Evolutionary conservation across 139 green algal species (phyloP).

Genomic region (Edaphochlamys debaryana): DNA sequence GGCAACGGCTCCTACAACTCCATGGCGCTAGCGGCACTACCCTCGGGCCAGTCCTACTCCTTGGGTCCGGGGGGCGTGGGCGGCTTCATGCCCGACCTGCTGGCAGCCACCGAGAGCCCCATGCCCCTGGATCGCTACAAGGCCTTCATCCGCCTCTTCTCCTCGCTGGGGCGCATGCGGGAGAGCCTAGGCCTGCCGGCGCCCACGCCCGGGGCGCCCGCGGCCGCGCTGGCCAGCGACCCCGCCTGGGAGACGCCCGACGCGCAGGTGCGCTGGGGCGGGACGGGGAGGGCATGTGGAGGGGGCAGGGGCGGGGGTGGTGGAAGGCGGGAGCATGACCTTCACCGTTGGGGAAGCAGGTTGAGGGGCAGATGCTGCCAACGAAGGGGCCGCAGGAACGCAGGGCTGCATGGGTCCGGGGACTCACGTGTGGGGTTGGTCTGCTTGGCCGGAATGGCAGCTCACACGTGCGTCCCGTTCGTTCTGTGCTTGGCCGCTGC

Average conservation of each 20-base stretch:
- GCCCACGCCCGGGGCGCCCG: neutral
- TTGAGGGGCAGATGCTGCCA: too few species aligned
- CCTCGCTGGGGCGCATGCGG: neutral
- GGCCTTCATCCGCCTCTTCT: slow-evolving; percentile 30
- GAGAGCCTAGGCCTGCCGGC: neutral
- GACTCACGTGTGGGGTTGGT: too few species aligned
- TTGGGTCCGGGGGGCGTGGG: too few species aligned
- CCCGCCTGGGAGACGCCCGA: neutral
- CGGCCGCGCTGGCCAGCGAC: neutral
- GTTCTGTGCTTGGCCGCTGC: too few species aligned
- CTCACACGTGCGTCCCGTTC: too few species aligned
- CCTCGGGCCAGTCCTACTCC: neutral
- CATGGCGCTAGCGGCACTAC: neutral
- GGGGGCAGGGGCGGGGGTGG: too few species aligned
- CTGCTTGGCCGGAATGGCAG: too few species aligned
- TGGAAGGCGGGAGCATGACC: too few species aligned
- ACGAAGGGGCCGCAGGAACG: too few species aligned
- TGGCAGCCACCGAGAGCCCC: slow-evolving; percentile 30
- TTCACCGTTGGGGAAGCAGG: too few species aligned
- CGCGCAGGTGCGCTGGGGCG: slow-evolving; percentile 2
- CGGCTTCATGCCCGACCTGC: slow-evolving; percentile 15
- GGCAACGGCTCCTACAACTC: slow-evolving; percentile 7
- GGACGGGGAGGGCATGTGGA: too few species aligned
- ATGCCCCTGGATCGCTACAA: slow-evolving; percentile 42
- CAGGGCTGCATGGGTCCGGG: too few species aligned